These are phyloP conservation scores for Aspergillus coremiiformis DNA, from an alignment of 495 filamentous ascomycete genomes.

Conservation along the genomic window DNA sequence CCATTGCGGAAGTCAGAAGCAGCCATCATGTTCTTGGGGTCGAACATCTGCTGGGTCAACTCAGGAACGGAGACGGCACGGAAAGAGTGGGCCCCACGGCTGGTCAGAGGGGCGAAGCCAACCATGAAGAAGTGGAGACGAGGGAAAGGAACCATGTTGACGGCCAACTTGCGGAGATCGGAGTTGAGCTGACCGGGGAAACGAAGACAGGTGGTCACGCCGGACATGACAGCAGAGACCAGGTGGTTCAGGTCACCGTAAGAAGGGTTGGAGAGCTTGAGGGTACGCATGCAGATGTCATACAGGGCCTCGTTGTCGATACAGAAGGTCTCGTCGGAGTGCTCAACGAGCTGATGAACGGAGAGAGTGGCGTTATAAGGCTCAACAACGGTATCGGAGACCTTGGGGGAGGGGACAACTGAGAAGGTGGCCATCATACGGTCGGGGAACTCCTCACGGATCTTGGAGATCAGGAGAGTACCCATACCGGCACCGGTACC, in stretches of 20 bases:
- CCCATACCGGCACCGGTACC: constrained; percentile 99
- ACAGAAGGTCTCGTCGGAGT: constrained; percentile 99
- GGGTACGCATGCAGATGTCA: constrained; percentile 99
- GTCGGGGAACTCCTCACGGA: constrained; percentile 99
- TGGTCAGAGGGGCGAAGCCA: constrained; percentile 97
- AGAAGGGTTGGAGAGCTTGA: constrained; percentile 96
- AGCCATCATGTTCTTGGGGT: constrained; percentile 99
- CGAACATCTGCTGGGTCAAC: constrained; percentile 99
- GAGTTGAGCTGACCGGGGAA: constrained; percentile 99
- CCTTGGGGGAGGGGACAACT: constrained; percentile 98
- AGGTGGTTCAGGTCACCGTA: constrained; percentile 99
- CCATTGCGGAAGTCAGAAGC: constrained; percentile 99
- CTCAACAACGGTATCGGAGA: constrained; percentile 99
- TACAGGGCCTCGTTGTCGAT: constrained; percentile 99
- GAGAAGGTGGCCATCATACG: constrained; percentile 99
- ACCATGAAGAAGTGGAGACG: constrained; percentile 99
- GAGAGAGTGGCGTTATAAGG: constrained; percentile 99
- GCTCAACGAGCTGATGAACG: constrained; percentile 98
- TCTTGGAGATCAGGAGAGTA: constrained; percentile 99
- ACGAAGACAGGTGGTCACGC: constrained; percentile 95
- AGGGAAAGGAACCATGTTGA: constrained; percentile 99
- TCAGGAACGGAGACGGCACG: constrained; percentile 95
- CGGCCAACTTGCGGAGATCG: constrained; percentile 97
- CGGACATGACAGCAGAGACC: constrained; percentile 99
- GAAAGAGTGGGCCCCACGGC: constrained; percentile 91